Percentiles rank a stretch among this genome's conserved stretches.
Evolutionary conservation across 2,329 filamentous ascomycete genomes (phyloP).

Genomic region (Fusarium devonianum): DNA sequence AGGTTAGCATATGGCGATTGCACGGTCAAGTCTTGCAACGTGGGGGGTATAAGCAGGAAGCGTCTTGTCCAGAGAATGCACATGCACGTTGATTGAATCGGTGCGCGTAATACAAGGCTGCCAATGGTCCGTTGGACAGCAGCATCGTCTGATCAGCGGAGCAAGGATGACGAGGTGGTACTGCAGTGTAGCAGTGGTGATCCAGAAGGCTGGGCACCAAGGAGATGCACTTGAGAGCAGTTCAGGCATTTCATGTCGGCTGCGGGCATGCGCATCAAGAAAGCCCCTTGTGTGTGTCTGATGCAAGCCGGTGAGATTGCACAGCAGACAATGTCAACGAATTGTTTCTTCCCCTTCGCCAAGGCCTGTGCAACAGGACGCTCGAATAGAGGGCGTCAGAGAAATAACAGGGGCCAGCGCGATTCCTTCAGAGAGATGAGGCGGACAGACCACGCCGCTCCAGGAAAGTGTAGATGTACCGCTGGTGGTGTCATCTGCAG

Average conservation of each 20-base stretch:
- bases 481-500: not conserved
- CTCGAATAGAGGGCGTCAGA: conserved; percentile 15
- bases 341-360: conserved; percentile 12
- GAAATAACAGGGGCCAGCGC: conserved; percentile 12
- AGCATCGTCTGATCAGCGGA: conserved; percentile 15
- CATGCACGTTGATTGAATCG: conserved; percentile 22
- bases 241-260: conserved; percentile 17
- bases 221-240: conserved; percentile 20
- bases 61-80: conserved; percentile 24
- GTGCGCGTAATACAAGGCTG: conserved; percentile 33
- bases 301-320: conserved; percentile 37
- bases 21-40: conserved; percentile 22
- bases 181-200: conserved; percentile 32
- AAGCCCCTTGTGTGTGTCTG: conserved; percentile 20
- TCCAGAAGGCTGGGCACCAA: conserved; percentile 23
- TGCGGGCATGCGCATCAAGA: conserved; percentile 36
- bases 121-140: conserved; percentile 29
- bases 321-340: conserved; percentile 32
- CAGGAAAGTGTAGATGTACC: conserved; percentile 3
- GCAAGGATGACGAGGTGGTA: too few species aligned
- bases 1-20: conserved; percentile 36
- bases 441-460: conserved; percentile 12
- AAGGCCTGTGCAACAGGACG: conserved; percentile 21
- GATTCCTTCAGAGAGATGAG: conserved; percentile 13
- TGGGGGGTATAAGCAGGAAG: conserved; percentile 30